Percentiles rank a stretch among this genome's conserved stretches.
These are phyloP conservation scores for Penicillium sp. DNA, from an alignment of 2,329 filamentous ascomycete species.

Conservation along the genomic window DNA sequence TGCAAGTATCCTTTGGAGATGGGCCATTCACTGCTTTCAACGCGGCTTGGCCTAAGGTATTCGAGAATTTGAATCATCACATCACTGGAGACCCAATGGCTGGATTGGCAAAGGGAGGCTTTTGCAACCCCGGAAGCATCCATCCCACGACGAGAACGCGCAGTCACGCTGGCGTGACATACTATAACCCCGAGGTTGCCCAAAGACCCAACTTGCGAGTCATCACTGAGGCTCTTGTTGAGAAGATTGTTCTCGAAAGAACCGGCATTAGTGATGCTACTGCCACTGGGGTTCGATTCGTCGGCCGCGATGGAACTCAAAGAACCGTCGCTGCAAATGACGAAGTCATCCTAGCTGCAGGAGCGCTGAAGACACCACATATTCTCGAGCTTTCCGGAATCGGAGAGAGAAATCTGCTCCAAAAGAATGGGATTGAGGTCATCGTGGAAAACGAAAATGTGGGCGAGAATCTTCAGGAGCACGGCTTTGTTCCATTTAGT, in stretches of 20 bases:
- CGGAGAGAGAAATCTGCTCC: constrained; percentile 50
- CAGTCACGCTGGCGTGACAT: constrained; percentile 20
- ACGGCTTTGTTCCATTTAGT: constrained; percentile 28
- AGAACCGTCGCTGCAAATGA: constrained; percentile 33
- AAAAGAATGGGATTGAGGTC: constrained; percentile 42
- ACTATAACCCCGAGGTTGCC: constrained; percentile 10
- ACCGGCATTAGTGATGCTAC: not conserved
- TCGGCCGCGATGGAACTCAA: constrained; percentile 19
- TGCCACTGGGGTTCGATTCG: constrained; percentile 22
- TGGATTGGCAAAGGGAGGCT: constrained; percentile 12
- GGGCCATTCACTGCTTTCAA: constrained; percentile 21
- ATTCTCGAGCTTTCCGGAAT: constrained; percentile 64
- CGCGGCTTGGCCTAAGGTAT: constrained; percentile 16
- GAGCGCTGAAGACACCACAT: constrained; percentile 59
- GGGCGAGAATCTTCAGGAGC: constrained; percentile 56
- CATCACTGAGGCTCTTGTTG: constrained; percentile 16
- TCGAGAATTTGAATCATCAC: constrained; percentile 14
- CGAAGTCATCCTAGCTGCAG: constrained; percentile 63
- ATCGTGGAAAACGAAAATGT: constrained; percentile 50
- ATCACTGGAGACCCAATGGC: constrained; percentile 19
- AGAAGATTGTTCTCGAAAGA: constrained; percentile 15
- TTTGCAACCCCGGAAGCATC: constrained; percentile 14
- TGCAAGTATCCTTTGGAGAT: constrained; percentile 12
- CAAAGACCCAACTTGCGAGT: constrained; percentile 18
- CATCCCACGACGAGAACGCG: constrained; percentile 17